A percentile compares a stretch with the other conserved stretches of the same genome.
Conservation (phyloP, 73 alveolate species). For the Durusdinium trenchii region DNA sequence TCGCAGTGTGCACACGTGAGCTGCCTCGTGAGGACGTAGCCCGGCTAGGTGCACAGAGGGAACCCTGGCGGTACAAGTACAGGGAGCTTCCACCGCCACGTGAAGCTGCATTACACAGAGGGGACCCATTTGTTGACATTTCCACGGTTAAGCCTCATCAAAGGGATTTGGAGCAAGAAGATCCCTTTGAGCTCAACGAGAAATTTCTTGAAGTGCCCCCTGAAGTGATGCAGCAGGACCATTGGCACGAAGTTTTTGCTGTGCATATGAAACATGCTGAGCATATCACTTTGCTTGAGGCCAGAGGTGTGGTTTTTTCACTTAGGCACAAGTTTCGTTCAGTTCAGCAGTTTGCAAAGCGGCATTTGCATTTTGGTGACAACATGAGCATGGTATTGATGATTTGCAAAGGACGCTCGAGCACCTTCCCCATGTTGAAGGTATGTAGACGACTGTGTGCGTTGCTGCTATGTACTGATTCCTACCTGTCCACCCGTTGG, state of each 20-base stretch:
- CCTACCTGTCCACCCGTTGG: neutral
- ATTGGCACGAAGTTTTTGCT: neutral
- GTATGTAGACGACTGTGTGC: neutral
- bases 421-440: neutral
- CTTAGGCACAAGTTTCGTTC: neutral
- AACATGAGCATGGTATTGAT: neutral
- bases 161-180: neutral
- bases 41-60: neutral
- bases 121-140: neutral
- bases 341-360: neutral
- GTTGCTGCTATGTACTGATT: neutral
- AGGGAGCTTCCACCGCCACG: neutral
- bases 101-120: neutral
- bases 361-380: constrained; percentile 9
- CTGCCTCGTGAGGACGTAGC: neutral
- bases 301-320: neutral
- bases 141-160: neutral
- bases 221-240: neutral
- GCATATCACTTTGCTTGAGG: neutral
- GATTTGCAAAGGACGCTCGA: neutral
- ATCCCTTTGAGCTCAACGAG: neutral
- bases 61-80: neutral
- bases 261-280: neutral
- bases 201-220: neutral
- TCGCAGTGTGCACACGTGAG: neutral